Evolutionary conservation across 768 basidiomycete genomes (phyloP).

Genomic region (Termitomyces sp.): DNA sequence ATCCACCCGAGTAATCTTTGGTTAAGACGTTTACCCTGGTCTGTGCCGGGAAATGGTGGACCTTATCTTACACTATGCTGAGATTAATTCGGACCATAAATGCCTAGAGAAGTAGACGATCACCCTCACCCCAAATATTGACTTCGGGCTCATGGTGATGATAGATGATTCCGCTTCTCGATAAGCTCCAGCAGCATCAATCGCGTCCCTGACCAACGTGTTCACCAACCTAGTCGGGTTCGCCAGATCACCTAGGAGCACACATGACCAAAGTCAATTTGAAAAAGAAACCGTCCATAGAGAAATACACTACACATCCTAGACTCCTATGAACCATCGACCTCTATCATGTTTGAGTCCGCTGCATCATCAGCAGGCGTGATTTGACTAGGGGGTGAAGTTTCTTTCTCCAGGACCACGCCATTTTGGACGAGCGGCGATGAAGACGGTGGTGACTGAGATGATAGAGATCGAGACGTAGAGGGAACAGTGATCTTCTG

Average conservation of each 20-base stretch:
- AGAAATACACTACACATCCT: conserved; percentile 3
- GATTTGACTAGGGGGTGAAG: conserved; percentile 10
- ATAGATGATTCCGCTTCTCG: neutral
- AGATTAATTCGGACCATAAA: neutral
- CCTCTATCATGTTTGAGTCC: conserved; percentile 27
- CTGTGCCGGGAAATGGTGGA: neutral
- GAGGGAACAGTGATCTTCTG: conserved; percentile 18
- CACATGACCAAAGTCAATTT: neutral
- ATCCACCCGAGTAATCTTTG: neutral
- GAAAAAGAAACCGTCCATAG: neutral
- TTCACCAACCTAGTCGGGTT: neutral
- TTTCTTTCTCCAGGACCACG: neutral
- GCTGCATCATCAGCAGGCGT: conserved; percentile 17
- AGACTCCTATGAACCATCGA: conserved; percentile 19
- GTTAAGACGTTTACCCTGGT: neutral
- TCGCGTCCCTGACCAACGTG: neutral
- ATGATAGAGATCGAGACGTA: conserved; percentile 7
- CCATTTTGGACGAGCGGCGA: conserved; percentile 5
- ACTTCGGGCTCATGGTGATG: neutral
- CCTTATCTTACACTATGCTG: neutral
- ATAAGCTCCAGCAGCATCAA: neutral
- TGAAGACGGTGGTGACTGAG: conserved; percentile 5
- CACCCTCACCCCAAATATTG: neutral
- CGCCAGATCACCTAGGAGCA: neutral
- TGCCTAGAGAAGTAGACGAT: neutral